Base-by-base conservation (phyloP, 1,284 basidiomycete species). In the Stygiomarasmius scandens region DNA sequence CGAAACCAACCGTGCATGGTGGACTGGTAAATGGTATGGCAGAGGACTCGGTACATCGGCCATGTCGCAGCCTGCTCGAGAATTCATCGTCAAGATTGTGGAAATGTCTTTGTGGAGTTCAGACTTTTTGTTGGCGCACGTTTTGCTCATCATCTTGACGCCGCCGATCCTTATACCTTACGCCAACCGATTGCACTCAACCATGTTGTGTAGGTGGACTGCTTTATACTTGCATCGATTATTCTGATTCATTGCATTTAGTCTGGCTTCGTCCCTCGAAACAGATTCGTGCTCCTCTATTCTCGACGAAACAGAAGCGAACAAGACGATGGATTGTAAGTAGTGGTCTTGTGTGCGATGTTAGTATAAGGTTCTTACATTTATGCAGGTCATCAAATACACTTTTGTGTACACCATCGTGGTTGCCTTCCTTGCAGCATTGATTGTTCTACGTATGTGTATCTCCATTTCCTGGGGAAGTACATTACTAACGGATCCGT, bases 1-100 rank as follows among this genome's bases (percentile, higher is more conserved):
- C 69, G 95, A 97, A 77, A 95, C 93, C 19, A 97, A 98, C 77
- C 82, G 93, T 60, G 95, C 95, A 8, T 98, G 95, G 95, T 98
- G 95, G 95, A 95, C 94, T n/a, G 95, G 95, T 71, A 93, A 95
- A 74, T 97, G 95, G 95, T 96, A 95, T 70, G 94, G 95, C 52
- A 84, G 94, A 56, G 93, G 93, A 43, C 80, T 97, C 29, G 96
- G 95, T 44, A 82, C 81, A 24, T 90, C 92, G 49, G 94, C 93
- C 44, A 89, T 95, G 72, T 95, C 93, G 38, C 95, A 97, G 71
- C 95, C 95, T 45, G 93, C 93, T 59, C 89, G 95, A 72, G 95
- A 98, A 79, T 96, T 92, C 71, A 85, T 98, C 59, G 95, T 98
- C 78, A 98, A 98, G 81, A 93, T 96, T 60, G 93, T 97, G 63